These are phyloP conservation scores for Angophora floribunda DNA, from an alignment of 345 rosid species.

Conservation along the genomic window DNA sequence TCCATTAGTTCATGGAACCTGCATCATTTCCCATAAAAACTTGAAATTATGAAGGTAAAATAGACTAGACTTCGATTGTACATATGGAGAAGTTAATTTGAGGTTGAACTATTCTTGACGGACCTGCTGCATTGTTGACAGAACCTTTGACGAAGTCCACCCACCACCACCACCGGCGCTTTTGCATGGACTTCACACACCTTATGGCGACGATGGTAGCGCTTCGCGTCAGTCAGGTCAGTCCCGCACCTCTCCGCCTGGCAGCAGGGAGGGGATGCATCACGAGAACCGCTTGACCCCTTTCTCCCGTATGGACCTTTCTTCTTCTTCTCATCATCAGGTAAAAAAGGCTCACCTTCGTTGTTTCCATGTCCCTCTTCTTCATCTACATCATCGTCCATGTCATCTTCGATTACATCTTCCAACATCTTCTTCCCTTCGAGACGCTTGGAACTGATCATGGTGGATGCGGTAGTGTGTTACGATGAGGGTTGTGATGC, in stretches of 20 bases:
- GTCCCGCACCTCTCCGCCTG: slow-evolving; percentile 65
- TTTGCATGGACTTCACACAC: slow-evolving; percentile 87
- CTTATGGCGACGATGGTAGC: slow-evolving; percentile 76
- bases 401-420: slow-evolving; percentile 50
- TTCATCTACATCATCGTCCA: slow-evolving; percentile 30
- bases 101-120: not conserved
- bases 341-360: not conserved
- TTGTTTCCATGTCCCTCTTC: not conserved
- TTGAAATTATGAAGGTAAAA: not conserved
- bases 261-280: slow-evolving; percentile 38
- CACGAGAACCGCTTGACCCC: slow-evolving; percentile 12
- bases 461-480: not conserved
- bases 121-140: slow-evolving; percentile 99
- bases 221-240: slow-evolving; percentile 53
- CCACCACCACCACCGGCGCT: slow-evolving; percentile 45
- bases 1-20: slow-evolving; percentile 62
- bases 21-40: not conserved
- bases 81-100: not conserved
- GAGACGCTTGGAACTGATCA: slow-evolving; percentile 22
- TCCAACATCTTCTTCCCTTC: slow-evolving; percentile 27
- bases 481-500: not conserved
- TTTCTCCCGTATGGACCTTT: slow-evolving; percentile 14
- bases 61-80: not conserved
- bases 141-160: slow-evolving; percentile 64
- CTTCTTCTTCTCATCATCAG: slow-evolving; percentile 33